Base-by-base conservation (phyloP, 805 yeast species). In the Grigorovia jiainica region DNA sequence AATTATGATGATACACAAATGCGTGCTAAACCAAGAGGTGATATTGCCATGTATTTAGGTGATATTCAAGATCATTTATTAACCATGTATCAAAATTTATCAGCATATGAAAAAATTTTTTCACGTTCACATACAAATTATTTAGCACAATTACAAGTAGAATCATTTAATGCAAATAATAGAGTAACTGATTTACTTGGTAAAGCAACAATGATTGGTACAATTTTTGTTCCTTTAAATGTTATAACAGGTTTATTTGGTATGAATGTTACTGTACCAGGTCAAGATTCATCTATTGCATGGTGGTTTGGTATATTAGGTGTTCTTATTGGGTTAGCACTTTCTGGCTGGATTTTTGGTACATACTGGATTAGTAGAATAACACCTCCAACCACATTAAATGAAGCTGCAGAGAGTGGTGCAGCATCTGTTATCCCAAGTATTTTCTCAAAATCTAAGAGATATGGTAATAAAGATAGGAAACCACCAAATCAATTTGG, bases 21-120 rank as follows among this genome's bases (percentile, higher is more conserved):
- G 31, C 18, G 41, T 11, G 43, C 46, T 24, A 45, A 45, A 52
- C 95, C 96, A 40, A 73, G 94, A 54, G 90, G 83, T 21, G 97
- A 90, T 54, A 89, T 89, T 64, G 95, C 95, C 0, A 70, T 89
- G 48, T 90, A 86, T 61, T 65, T 89, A 47, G 96, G 96, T 43
- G 97, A 89, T 76, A 89, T 89, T 58, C 96, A 87, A 65, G 97
- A 89, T 71, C 97, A 89, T 74, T 83, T 90, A 55, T 79, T 89
- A 44, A 90, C 97, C 15, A 90, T 90, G 97, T 83, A 78, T 63
- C 96, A 87, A 65, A 89, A 87, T 56, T 71, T 90, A 58, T 64
- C 81, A 34, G 84, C 95, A 3, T 89, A 87, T 58, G 98, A 90
- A 60, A 89, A 89, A 72, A 90, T 90, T 54, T 82, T 90, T 58